Evolutionary conservation across 1,284 basidiomycete species (phyloP).

Genomic region (Rhodotorula mucilaginosa): DNA sequence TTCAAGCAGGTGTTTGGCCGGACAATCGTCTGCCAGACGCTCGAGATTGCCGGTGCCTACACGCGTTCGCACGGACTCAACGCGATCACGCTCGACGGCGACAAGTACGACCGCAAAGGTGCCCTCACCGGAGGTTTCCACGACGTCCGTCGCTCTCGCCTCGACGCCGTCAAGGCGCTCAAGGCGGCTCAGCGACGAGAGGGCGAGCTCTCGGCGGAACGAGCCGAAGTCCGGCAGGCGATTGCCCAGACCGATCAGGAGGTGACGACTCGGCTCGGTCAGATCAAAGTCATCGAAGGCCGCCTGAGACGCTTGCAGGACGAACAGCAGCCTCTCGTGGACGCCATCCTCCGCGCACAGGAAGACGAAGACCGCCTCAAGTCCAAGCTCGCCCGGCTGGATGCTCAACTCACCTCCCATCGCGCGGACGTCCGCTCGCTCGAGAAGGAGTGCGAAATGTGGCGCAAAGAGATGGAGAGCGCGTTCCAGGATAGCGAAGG

Average conservation of each 20-base stretch:
- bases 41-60: conserved; percentile 89
- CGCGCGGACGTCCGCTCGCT: conserved; percentile 66
- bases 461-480: conserved; percentile 69
- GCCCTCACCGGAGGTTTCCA: conserved; percentile 94
- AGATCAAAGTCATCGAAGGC: conserved; percentile 67
- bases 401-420: conserved; percentile 67
- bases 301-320: conserved; percentile 71
- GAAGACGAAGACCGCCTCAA: conserved; percentile 70
- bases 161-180: conserved; percentile 79
- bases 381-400: conserved; percentile 64
- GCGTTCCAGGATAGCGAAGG: conserved; percentile 64
- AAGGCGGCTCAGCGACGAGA: conserved; percentile 73
- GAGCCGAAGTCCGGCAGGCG: conserved; percentile 69
- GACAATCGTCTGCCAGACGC: conserved; percentile 89
- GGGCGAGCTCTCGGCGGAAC: conserved; percentile 63
- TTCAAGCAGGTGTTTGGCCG: conserved; percentile 98
- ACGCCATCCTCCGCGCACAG: conserved; percentile 63
- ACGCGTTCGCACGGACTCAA: conserved; percentile 92
- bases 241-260: conserved; percentile 78
- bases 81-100: conserved; percentile 95
- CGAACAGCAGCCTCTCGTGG: conserved; percentile 64
- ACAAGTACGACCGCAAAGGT: conserved; percentile 95
- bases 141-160: conserved; percentile 81
- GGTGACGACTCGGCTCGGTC: conserved; percentile 72
- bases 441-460: conserved; percentile 60